A percentile compares a stretch with the other conserved stretches of the same genome.
These are phyloP conservation scores for Zanthoxylum bungeanum DNA, from an alignment of 345 rosid species.

Conservation along the genomic window DNA sequence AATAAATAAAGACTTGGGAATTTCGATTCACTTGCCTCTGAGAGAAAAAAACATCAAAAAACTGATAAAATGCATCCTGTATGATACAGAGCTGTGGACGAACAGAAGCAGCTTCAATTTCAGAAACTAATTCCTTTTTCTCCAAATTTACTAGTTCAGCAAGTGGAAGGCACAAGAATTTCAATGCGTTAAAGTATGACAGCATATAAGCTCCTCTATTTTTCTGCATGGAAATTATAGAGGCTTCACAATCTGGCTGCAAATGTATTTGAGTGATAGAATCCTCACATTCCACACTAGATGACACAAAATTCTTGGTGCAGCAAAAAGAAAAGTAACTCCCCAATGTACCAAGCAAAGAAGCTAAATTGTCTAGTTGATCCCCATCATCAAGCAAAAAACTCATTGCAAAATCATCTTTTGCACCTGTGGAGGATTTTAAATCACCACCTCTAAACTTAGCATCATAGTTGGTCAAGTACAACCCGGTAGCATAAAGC, in stretches of 20 bases:
- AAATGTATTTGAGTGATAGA: conserved; percentile 19
- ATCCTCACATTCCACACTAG: conserved; percentile 14
- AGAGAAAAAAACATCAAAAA: conserved; percentile 42
- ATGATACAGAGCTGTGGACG: conserved; percentile 41
- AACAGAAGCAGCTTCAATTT: conserved; percentile 34
- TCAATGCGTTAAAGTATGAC: conserved; percentile 53
- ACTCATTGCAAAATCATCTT: conserved; percentile 36
- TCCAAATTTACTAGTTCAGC: conserved; percentile 62
- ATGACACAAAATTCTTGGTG: conserved; percentile 24
- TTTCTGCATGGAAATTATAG: conserved; percentile 26
- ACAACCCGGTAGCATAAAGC: conserved; percentile 70
- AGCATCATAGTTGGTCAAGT: conserved; percentile 27
- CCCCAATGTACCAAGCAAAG: conserved; percentile 38
- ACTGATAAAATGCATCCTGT: conserved; percentile 55
- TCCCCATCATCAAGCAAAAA: conserved; percentile 42
- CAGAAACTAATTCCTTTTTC: conserved; percentile 49
- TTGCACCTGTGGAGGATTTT: conserved; percentile 25
- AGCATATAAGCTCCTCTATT: conserved; percentile 31
- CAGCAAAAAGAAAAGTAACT: conserved; percentile 41
- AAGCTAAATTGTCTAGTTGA: conserved; percentile 37
- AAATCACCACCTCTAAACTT: conserved; percentile 32
- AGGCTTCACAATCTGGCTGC: conserved; percentile 26
- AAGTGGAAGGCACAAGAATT: conserved; percentile 78
- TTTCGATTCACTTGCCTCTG: conserved; percentile 42
- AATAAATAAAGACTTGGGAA: conserved; percentile 3